Evolutionary conservation across 306 rosid genomes (phyloP).

Genomic region (Dryas alaskensis): DNA sequence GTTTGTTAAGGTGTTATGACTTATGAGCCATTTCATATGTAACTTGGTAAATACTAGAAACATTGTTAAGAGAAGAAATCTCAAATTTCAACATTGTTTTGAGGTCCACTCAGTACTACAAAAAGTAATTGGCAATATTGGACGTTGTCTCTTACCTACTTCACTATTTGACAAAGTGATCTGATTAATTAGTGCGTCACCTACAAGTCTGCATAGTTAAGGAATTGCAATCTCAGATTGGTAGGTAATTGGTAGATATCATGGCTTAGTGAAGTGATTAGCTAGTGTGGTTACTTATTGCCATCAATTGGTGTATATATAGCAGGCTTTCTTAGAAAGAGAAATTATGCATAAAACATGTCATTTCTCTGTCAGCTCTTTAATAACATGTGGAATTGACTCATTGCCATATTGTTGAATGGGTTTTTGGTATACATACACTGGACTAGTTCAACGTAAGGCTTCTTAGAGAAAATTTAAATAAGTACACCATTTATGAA

Average conservation of each 20-base stretch:
- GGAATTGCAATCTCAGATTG: background rate
- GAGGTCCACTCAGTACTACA: background rate
- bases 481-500: too few relatives aligned
- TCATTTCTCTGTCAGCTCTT: background rate
- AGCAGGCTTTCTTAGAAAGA: background rate
- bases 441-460: background rate
- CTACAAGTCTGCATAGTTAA: background rate
- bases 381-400: background rate
- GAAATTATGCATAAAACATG: background rate
- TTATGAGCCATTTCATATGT: too few relatives aligned
- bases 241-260: background rate
- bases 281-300: background rate
- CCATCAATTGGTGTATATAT: background rate
- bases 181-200: background rate
- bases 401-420: background rate
- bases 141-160: background rate
- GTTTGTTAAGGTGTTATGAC: too few relatives aligned
- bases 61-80: background rate
- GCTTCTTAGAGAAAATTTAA: too few relatives aligned
- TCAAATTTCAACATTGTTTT: background rate
- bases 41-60: too few relatives aligned
- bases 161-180: background rate
- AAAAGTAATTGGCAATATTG: background rate
- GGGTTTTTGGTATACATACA: background rate
- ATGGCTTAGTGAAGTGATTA: background rate